Evolutionary conservation across 2,329 filamentous ascomycete genomes (phyloP).

Genomic region (Aotearoamyces nothofagi): DNA sequence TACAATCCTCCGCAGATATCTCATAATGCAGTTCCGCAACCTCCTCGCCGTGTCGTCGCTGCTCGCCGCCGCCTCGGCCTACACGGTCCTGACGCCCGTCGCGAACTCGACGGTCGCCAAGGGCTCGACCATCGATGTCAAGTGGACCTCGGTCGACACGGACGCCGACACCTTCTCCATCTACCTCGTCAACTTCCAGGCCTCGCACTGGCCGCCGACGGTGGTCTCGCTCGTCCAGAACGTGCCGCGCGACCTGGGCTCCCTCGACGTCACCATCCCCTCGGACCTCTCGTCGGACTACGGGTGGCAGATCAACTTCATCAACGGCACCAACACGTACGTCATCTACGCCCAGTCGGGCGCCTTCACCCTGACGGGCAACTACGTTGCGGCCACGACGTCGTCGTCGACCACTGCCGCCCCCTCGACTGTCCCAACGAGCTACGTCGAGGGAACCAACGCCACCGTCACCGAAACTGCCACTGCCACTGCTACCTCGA

Average conservation of each 20-base stretch:
- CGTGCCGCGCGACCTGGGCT: slow-evolving; percentile 17
- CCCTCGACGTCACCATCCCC: slow-evolving; percentile 19
- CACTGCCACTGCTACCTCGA: slow-evolving; percentile 4
- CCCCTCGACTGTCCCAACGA: slow-evolving; percentile 8
- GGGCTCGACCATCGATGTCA: slow-evolving; percentile 20
- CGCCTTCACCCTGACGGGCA: slow-evolving; percentile 21
- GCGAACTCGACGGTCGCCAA: slow-evolving; percentile 23
- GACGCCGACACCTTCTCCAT: slow-evolving; percentile 24
- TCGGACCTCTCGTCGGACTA: slow-evolving; percentile 21
- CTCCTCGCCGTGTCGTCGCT: slow-evolving; percentile 1
- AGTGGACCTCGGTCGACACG: slow-evolving; percentile 25
- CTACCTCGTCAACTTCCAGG: slow-evolving; percentile 26
- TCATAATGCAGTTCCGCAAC: slow-evolving; percentile 4
- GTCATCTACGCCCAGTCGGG: slow-evolving; percentile 27
- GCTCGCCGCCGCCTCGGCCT: slow-evolving; percentile 3
- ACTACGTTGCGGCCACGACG: slow-evolving; percentile 16
- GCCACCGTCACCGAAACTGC: slow-evolving; percentile 8
- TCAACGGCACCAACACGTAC: slow-evolving; percentile 29
- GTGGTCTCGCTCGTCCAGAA: slow-evolving; percentile 22
- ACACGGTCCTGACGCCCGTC: slow-evolving; percentile 12
- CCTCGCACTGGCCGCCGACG: slow-evolving; percentile 25
- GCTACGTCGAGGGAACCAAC: slow-evolving; percentile 6
- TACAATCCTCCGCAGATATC: too few relatives aligned
- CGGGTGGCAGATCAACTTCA: slow-evolving; percentile 28
- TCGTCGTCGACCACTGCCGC: slow-evolving; percentile 8